phyloP scores from a whole-genome alignment of 2,329 filamentous ascomycete genomes.

The Aspergillus floridensis region DNA sequence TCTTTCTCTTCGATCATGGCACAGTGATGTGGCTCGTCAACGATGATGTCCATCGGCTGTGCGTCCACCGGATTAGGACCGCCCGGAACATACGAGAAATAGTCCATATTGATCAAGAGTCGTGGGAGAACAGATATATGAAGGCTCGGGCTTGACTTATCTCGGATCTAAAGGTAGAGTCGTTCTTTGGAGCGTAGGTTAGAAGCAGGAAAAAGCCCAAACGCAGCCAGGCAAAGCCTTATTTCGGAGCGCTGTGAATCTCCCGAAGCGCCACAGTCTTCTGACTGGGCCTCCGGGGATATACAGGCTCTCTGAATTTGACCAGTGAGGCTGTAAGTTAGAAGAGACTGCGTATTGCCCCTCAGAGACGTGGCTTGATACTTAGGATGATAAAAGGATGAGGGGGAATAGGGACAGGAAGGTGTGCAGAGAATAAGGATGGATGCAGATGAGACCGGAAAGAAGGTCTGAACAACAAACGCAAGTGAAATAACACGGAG shows the following conservation, averaged over 20 bases:
- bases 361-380: neutral
- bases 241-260: neutral
- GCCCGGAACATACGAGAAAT: neutral
- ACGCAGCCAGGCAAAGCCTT: neutral
- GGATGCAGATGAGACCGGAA: neutral
- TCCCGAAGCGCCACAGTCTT: neutral
- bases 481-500: neutral
- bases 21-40: slow-evolving; percentile 4
- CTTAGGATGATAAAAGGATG: neutral
- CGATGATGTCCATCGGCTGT: slow-evolving; percentile 11
- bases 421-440: neutral
- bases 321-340: neutral
- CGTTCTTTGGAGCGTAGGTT: no score
- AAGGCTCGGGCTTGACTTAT: neutral
- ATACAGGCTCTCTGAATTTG: neutral
- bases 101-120: neutral
- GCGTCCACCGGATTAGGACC: neutral
- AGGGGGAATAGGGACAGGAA: neutral
- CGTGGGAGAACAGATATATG: neutral
- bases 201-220: neutral
- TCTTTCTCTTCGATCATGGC: slow-evolving; percentile 14
- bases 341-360: neutral
- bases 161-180: no score
- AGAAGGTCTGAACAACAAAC: neutral
- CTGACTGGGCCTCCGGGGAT: neutral